Conservation (phyloP, 331 rosid genomes). For the Rhamnella rubrinervis region DNA sequence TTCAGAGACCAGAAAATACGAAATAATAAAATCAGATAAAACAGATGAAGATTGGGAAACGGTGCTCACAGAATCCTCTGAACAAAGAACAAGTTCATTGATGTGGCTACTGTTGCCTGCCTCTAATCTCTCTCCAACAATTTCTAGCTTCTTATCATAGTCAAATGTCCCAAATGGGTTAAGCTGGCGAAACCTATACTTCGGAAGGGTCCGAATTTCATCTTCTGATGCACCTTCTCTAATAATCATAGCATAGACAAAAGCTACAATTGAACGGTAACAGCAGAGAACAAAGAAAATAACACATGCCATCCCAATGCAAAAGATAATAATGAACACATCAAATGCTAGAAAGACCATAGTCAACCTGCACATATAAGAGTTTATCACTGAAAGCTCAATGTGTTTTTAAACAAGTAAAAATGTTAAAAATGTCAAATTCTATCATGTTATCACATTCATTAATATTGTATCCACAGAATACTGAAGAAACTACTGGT, state of each 20-base stretch:
- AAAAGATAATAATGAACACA: constrained; percentile 70
- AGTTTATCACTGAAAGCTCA: not conserved
- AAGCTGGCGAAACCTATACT: constrained; percentile 61
- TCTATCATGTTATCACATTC: not conserved
- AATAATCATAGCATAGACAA: constrained; percentile 65
- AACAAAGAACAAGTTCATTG: constrained; percentile 55
- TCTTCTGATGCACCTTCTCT: constrained; percentile 87
- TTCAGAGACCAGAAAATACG: not conserved
- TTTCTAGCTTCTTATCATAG: constrained; percentile 34
- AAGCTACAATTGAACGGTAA: constrained; percentile 62
- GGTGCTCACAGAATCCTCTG: constrained; percentile 80
- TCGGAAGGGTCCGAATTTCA: constrained; percentile 70
- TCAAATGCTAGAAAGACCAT: constrained; percentile 85
- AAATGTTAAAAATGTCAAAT: not conserved
- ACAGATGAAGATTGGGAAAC: not conserved
- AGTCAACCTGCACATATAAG: constrained; percentile 61
- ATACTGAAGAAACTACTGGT: not conserved
- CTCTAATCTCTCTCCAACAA: constrained; percentile 25
- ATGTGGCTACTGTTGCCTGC: constrained; percentile 34
- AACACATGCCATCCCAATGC: constrained; percentile 72
- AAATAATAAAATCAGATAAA: constrained; percentile 5
- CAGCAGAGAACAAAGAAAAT: constrained; percentile 71
- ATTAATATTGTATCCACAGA: not conserved
- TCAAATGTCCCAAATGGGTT: constrained; percentile 35
- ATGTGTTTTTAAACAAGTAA: not conserved